phyloP scores from a whole-genome alignment of 371 early-diverging fungal species.

The Batrachochytrium dendrobatidis region DNA sequence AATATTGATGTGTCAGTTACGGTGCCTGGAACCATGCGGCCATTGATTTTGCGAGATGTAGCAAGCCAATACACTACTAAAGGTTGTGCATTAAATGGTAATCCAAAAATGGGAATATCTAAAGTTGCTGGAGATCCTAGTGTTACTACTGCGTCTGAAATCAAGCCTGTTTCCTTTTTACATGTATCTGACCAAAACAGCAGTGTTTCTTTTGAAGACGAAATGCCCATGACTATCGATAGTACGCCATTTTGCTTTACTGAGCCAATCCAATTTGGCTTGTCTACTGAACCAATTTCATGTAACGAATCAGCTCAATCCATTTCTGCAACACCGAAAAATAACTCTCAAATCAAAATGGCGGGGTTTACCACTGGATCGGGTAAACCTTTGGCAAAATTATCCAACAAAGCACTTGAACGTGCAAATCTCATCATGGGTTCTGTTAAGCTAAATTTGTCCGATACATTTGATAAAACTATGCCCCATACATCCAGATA shows the following conservation, averaged over 20 bases:
- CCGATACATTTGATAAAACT: no score
- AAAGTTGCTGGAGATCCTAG: neutral
- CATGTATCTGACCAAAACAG: no score
- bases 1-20: neutral
- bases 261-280: no score
- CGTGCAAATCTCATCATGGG: neutral
- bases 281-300: no score
- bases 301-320: neutral
- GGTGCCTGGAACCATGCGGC: neutral
- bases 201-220: no score
- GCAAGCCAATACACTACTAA: neutral
- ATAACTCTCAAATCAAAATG: neutral
- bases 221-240: no score
- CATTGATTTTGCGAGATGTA: neutral
- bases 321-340: neutral
- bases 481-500: neutral
- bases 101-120: neutral
- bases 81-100: neutral
- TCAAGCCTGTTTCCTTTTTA: neutral
- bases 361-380: slow-evolving; percentile 7
- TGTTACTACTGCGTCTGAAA: neutral
- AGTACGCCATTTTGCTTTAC: no score
- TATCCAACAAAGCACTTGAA: neutral
- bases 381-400: neutral
- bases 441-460: neutral